phyloP scores from a whole-genome alignment of 2,329 filamentous ascomycete species.

The Diaporthe amygdali region DNA sequence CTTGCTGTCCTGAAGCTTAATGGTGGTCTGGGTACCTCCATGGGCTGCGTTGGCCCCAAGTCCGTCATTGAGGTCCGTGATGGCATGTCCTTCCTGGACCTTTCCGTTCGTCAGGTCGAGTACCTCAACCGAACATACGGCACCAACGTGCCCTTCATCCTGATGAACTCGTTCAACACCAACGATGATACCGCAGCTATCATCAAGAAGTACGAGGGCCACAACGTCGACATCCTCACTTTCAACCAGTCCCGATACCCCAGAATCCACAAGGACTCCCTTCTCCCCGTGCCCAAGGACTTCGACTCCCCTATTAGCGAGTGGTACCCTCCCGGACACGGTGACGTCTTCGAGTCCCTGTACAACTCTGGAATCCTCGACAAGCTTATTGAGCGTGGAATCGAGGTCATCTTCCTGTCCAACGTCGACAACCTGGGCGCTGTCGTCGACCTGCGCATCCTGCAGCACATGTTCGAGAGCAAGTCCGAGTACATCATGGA shows the following conservation, averaged over 20 bases:
- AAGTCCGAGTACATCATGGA: conserved; percentile 99
- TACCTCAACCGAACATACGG: conserved; percentile 98
- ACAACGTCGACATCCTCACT: conserved; percentile 99
- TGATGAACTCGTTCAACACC: conserved; percentile 99
- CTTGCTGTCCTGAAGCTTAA: conserved; percentile 99
- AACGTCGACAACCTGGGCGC: conserved; percentile 99
- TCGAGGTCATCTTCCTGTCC: conserved; percentile 98
- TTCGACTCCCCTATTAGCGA: conserved; percentile 87
- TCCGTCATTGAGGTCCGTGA: conserved; percentile 99
- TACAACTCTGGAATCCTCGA: conserved; percentile 99
- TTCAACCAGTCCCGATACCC: conserved; percentile 99
- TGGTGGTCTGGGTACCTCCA: conserved; percentile 97
- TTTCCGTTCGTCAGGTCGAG: conserved; percentile 98
- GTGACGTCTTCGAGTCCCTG: conserved; percentile 98
- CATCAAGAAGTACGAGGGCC: conserved; percentile 99
- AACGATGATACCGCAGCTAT: conserved; percentile 97
- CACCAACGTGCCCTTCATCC: conserved; percentile 95
- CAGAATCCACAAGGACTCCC: conserved; percentile 96
- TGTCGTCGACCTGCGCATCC: conserved; percentile 95
- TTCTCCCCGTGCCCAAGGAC: conserved; percentile 92
- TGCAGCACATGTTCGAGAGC: conserved; percentile 99
- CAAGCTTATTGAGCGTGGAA: conserved; percentile 91
- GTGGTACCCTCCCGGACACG: conserved; percentile 99
- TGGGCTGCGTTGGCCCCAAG: conserved; percentile 99
- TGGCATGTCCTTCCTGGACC: conserved; percentile 99